Percentiles rank a stretch among this genome's conserved stretches.
Conservation (phyloP, 257 asterid species). For the Agastache rugosa region DNA sequence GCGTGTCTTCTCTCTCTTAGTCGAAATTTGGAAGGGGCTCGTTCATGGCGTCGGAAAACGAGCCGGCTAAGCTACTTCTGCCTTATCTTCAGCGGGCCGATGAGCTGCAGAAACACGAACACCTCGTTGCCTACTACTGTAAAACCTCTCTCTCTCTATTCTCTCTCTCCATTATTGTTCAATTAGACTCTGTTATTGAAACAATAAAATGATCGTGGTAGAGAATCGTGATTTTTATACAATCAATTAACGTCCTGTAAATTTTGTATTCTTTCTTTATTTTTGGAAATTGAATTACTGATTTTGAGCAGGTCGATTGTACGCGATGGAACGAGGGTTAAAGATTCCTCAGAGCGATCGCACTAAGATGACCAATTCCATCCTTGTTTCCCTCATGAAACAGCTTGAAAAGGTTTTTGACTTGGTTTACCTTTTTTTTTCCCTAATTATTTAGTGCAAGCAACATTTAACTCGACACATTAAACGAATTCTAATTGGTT, state of each 20-base stretch:
- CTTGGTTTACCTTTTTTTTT: background rate
- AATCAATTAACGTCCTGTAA: background rate
- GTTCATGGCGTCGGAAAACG: conserved; percentile 50
- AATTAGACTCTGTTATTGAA: background rate
- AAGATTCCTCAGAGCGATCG: conserved; percentile 82
- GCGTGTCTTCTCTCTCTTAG: background rate
- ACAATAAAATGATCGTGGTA: background rate
- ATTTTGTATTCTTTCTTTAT: background rate
- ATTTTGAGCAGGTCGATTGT: conserved; percentile 75
- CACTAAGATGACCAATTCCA: conserved; percentile 76
- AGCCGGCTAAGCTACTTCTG: conserved; percentile 61
- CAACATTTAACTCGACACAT: background rate
- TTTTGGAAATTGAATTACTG: background rate
- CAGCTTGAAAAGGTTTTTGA: conserved; percentile 88
- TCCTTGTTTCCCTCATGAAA: conserved; percentile 84
- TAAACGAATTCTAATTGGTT: background rate
- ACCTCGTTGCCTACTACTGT: conserved; percentile 66
- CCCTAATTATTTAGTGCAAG: conserved; percentile 1
- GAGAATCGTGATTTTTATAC: background rate
- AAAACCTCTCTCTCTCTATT: conserved; percentile 13
- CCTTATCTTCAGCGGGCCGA: conserved; percentile 70
- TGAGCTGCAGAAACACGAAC: conserved; percentile 63
- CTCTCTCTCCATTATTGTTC: conserved; percentile 5
- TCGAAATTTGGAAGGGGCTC: conserved; percentile 4
- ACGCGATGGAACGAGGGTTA: conserved; percentile 97